These are phyloP conservation scores for Misopates orontium DNA, from an alignment of 257 asterid species.

Conservation along the genomic window DNA sequence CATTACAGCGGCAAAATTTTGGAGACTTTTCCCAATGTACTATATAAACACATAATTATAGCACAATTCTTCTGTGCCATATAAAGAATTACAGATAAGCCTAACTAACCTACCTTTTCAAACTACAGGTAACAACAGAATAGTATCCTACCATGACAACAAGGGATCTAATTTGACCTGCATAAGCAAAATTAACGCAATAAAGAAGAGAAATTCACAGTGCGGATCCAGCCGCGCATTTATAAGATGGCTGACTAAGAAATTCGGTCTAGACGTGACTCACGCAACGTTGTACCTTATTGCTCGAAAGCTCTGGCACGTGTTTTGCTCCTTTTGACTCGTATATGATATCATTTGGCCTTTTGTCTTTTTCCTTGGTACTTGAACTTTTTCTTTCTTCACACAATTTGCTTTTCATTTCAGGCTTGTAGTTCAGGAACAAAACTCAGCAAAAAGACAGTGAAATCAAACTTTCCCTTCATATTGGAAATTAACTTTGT, in stretches of 20 bases:
- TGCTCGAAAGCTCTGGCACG: too few species aligned
- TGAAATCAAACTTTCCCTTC: constrained; percentile 77
- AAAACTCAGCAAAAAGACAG: constrained; percentile 14
- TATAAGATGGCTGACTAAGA: background rate
- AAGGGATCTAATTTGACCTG: too few species aligned
- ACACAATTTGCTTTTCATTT: background rate
- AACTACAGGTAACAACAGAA: background rate
- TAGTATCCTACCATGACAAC: background rate
- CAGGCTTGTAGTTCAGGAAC: background rate
- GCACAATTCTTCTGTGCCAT: background rate
- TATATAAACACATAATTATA: background rate
- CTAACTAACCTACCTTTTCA: background rate
- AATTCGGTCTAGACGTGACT: background rate
- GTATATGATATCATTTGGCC: background rate
- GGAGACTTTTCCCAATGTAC: too few species aligned
- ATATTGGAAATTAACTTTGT: constrained; percentile 73
- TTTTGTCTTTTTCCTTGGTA: too few species aligned
- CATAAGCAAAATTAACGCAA: background rate
- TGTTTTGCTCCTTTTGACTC: background rate
- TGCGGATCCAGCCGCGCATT: background rate
- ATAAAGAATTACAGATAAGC: background rate
- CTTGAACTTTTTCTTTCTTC: too few species aligned
- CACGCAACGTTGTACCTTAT: too few species aligned
- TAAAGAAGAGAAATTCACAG: too few species aligned
- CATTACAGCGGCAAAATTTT: too few species aligned